These are phyloP conservation scores for Prunus mume DNA, from an alignment of 306 rosid genomes.

Conservation along the genomic window DNA sequence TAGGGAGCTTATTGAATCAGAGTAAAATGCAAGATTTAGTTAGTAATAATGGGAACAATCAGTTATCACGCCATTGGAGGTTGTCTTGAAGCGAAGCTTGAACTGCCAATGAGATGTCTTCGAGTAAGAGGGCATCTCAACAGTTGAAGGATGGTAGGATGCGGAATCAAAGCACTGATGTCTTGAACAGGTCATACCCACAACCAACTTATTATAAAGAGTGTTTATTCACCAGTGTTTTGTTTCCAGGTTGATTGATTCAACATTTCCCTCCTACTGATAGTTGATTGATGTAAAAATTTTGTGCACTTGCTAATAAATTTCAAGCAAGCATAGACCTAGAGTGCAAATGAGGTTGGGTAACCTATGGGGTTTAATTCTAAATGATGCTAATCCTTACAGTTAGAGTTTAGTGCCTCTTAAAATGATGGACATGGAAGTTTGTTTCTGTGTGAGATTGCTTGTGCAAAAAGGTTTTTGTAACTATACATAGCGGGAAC, in stretches of 20 bases:
- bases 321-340: neutral
- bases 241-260: constrained; percentile 16
- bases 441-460: neutral
- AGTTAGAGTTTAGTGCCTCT: neutral
- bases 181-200: constrained; percentile 27
- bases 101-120: constrained; percentile 41
- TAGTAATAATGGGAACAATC: constrained; percentile 26
- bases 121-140: constrained; percentile 27
- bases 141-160: constrained; percentile 21
- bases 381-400: neutral
- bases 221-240: neutral
- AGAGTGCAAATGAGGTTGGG: neutral
- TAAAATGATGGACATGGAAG: neutral
- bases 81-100: constrained; percentile 24
- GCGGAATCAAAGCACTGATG: constrained; percentile 26
- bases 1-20: constrained; percentile 16
- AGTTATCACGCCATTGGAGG: constrained; percentile 12
- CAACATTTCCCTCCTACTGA: neutral
- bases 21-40: constrained; percentile 28
- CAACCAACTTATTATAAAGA: neutral
- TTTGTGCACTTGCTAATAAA: neutral
- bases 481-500: neutral
- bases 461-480: neutral
- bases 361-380: neutral
- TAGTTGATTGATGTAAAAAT: neutral